These are phyloP conservation scores for Sclerotinia nivalis DNA, from an alignment of 2,329 filamentous ascomycete species.

Conservation along the genomic window DNA sequence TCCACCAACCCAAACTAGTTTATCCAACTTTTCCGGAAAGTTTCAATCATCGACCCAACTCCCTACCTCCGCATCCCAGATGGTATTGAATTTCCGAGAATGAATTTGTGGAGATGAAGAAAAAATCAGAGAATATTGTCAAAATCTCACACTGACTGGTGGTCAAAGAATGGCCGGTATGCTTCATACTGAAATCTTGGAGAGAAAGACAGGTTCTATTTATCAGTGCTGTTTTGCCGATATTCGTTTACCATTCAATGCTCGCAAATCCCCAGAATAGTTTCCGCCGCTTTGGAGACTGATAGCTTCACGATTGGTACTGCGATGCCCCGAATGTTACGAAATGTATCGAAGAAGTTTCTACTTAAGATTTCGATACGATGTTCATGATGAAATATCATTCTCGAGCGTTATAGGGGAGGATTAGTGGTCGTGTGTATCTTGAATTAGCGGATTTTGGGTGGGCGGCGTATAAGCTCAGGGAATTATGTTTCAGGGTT, in stretches of 20 bases:
- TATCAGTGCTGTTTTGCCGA: slow-evolving; percentile 52
- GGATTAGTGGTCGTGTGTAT: neutral
- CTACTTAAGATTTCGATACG: neutral
- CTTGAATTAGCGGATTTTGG: neutral
- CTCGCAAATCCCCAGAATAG: neutral
- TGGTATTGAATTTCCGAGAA: slow-evolving; percentile 68
- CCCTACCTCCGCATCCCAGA: slow-evolving; percentile 73
- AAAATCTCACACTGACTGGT: slow-evolving; percentile 62
- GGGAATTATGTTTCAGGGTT: neutral
- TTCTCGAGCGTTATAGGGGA: neutral
- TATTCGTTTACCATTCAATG: slow-evolving; percentile 60
- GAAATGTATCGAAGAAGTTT: neutral
- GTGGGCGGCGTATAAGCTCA: neutral
- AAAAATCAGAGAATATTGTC: slow-evolving; percentile 63
- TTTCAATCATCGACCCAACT: slow-evolving; percentile 71
- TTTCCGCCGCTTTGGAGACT: neutral
- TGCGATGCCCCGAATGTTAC: neutral
- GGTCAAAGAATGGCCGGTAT: slow-evolving; percentile 59
- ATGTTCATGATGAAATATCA: neutral
- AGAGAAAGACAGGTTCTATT: neutral
- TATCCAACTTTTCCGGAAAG: slow-evolving; percentile 71
- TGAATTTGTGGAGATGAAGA: slow-evolving; percentile 73
- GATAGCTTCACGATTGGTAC: neutral
- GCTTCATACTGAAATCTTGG: slow-evolving; percentile 63
- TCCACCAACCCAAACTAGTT: slow-evolving; percentile 51